Evolutionary conservation across 768 basidiomycete species (phyloP).

Genomic region (Cantharellus anzutake): DNA sequence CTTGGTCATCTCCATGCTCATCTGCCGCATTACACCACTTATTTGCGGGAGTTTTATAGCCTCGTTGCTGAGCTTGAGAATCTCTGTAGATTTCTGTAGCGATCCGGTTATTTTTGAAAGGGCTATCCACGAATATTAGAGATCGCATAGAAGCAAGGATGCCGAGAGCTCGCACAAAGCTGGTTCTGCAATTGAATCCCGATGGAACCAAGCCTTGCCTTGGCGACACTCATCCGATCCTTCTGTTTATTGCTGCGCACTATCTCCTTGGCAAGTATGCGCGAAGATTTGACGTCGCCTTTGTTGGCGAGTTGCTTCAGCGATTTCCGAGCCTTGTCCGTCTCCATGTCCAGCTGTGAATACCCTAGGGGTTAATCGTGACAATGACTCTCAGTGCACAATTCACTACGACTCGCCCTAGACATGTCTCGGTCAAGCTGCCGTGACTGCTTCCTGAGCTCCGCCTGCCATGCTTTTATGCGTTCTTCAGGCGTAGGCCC

Average conservation of each 20-base stretch:
- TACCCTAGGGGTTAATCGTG: not conserved
- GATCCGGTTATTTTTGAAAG: constrained; percentile 97
- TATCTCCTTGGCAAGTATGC: constrained; percentile 85
- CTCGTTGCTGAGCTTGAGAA: constrained; percentile 94
- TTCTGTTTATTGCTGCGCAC: constrained; percentile 90
- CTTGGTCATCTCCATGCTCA: constrained; percentile 99
- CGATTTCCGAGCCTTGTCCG: constrained; percentile 54
- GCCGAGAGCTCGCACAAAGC: constrained; percentile 34
- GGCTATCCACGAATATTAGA: constrained; percentile 28
- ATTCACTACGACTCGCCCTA: constrained; percentile 38
- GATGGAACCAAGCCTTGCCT: constrained; percentile 83
- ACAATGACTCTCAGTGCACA: not conserved
- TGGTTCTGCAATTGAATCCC: constrained; percentile 80
- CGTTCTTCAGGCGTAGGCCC: constrained; percentile 93
- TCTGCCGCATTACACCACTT: constrained; percentile 82
- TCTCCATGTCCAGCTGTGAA: constrained; percentile 58
- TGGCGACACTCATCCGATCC: constrained; percentile 76
- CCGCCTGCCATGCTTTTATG: constrained; percentile 78
- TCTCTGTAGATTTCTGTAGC: constrained; percentile 92
- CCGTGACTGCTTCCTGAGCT: constrained; percentile 65
- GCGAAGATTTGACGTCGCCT: constrained; percentile 82
- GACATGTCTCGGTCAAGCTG: constrained; percentile 85
- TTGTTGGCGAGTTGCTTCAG: constrained; percentile 83
- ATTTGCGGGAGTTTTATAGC: constrained; percentile 86
- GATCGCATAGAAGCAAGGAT: not conserved